Conservation (phyloP, 192 early-diverging fungal genomes). For the Coemansia sp. region DNA sequence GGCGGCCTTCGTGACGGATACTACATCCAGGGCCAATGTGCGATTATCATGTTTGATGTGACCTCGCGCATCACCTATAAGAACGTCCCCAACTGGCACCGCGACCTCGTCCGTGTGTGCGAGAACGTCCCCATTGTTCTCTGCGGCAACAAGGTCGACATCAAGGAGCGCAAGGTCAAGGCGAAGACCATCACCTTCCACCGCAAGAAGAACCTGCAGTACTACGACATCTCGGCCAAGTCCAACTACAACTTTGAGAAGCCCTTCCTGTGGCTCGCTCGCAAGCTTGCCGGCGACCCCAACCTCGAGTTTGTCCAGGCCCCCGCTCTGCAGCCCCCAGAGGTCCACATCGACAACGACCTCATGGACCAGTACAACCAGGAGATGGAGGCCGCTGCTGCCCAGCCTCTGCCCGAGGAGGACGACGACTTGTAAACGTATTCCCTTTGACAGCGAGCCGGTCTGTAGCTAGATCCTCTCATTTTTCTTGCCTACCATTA, state of each 20-base stretch:
- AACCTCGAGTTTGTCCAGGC: conserved; percentile 97
- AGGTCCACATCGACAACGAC: conserved; percentile 78
- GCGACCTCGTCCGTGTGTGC: conserved; percentile 98
- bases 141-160: conserved; percentile 99
- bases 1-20: conserved; percentile 99
- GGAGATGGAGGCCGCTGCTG: conserved; percentile 77
- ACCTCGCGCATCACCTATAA: conserved; percentile 99
- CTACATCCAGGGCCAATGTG: conserved; percentile 99
- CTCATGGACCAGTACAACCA: conserved; percentile 76
- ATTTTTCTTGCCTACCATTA: not conserved
- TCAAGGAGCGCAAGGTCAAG: conserved; percentile 99
- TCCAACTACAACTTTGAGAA: conserved; percentile 99
- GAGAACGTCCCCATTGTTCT: conserved; percentile 99
- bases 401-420: conserved; percentile 82
- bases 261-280: conserved; percentile 99
- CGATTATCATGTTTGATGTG: conserved; percentile 99
- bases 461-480: conserved; percentile 1
- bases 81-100: conserved; percentile 99
- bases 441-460: not conserved
- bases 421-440: conserved; percentile 62
- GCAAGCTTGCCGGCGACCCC: conserved; percentile 93
- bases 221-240: conserved; percentile 99
- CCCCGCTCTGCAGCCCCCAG: conserved; percentile 94
- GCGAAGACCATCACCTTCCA: conserved; percentile 99
- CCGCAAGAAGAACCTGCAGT: conserved; percentile 99